Base-by-base conservation (phyloP, 1,284 basidiomycete species). In the Naganishia liquefaciens region DNA sequence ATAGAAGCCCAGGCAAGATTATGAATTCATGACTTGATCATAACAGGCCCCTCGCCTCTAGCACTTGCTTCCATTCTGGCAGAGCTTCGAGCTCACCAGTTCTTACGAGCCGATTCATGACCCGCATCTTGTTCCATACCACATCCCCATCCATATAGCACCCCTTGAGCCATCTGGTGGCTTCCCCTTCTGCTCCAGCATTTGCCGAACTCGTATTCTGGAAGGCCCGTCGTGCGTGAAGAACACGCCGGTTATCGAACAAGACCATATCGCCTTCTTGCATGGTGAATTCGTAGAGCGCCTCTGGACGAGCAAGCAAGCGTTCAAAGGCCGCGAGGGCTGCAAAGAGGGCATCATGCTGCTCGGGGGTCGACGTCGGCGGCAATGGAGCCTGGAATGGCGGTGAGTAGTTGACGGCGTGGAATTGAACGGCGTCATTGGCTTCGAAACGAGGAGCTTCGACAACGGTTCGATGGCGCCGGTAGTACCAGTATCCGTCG, bases 181-280 rank as follows among this genome's bases (percentile, higher is more conserved):
- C 81, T 71, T 84, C 83, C 25, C 82, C 84, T 2, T 81, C 79
- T 62, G 70, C 73, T 23, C 71, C 75, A 58, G 68, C 74, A 30
- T 39, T 57, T 64, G 47, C 54, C 72, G 72, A 39, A 10, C 67
- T 70, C 33, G 69, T 72, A 62, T 86, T 84, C 44, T 78, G 74
- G 76, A 98, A 99, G 2, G 87, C 88, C 1, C 86, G 90, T 11
- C 95, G 81, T 0, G 91, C 91, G 75, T 99, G 95, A 65, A 98
- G 77, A 2, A 96, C 87, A n/a, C 95, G 82, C 25, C 93, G 82
- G 73, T 98, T 99, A 76, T 98, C 93, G 71, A 99, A 99, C 15
- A 95, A 70, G 39, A 92, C 93, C 21, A 88, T 87, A 70, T 97
- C 92, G 49, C 93, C 92, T 75, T 93, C 91, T 40, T 81, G 75